Percentiles rank a stretch among this genome's conserved stretches.
These are phyloP conservation scores for Toxoplasma gondii DNA, from an alignment of 169 alveolate species.

Conservation along the genomic window DNA sequence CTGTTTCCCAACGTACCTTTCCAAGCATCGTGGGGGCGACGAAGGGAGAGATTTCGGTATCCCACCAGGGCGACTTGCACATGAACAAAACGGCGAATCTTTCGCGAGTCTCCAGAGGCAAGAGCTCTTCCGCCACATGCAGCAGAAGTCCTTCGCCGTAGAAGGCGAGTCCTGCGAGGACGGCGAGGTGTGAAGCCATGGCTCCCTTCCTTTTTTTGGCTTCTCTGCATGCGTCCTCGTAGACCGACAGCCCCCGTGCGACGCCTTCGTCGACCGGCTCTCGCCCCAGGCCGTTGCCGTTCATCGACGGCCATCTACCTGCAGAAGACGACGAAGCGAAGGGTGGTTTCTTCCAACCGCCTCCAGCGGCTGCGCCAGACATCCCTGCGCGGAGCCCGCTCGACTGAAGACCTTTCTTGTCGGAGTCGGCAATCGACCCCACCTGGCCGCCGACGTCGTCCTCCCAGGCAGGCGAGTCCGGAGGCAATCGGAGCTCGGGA, in stretches of 20 bases:
- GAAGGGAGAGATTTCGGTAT: not conserved
- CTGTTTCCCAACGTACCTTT: not conserved
- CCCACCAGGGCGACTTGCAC: constrained; percentile 33
- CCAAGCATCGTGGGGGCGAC: not conserved
- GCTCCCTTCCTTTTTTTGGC: not conserved
- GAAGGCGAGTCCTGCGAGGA: not conserved
- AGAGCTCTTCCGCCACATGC: not conserved
- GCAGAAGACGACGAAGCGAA: not conserved
- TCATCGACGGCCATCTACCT: not conserved
- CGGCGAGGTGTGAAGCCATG: not conserved
- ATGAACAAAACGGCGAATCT: constrained; percentile 15
- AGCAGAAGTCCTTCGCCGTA: not conserved
- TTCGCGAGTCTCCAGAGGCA: constrained; percentile 5
- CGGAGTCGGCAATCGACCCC: not conserved
- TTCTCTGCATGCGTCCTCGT: not conserved
- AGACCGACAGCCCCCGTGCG: not conserved
- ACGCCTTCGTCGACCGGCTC: not conserved
- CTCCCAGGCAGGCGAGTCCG: not conserved
- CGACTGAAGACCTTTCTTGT: too few species aligned
- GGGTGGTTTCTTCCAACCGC: not conserved
- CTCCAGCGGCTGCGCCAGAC: too few species aligned
- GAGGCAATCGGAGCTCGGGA: constrained; percentile 18
- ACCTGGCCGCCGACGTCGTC: not conserved
- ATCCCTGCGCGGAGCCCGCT: too few species aligned
- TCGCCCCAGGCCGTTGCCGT: not conserved